Base-by-base conservation (phyloP, 2,329 filamentous ascomycete species). In the Phialemoniopsis sp. region DNA sequence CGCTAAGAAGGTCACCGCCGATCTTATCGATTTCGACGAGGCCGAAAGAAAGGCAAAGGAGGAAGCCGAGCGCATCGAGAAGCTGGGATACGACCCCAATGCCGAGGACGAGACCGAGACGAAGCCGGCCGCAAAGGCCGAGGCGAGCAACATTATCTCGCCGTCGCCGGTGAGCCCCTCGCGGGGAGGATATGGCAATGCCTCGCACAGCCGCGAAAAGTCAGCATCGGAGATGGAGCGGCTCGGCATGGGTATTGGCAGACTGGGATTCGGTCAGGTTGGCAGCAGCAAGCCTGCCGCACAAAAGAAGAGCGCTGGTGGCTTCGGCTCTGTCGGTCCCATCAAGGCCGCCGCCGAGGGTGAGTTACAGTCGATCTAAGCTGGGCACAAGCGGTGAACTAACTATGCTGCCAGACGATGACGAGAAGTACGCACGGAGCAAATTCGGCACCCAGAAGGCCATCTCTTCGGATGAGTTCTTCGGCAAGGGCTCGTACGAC, bases 401-500 rank as follows among this genome's bases (percentile, higher is more conserved):
- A n/a, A n/a, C 32, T 5, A 16, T 6, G 7, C 10, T 9, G 5
- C 32, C 29, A 82, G 80, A 80, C 46, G 89, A 96, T 42, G 82
- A 85, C 39, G 81, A 96, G 55, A 82, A 80, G 56, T 94, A 88
- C 58, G 89, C 90, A 6, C 86, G 87, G 54, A 71, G 78, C 56
- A 95, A 95, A 64, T 98, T 98, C 56, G 91, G 90, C 44, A 67
- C 66, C 32, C 93, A 98, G 62, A 97, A 97, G 72, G 87, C 87
- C 52, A 98, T 98, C 51, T 96, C 89, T 1, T 96, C 90, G 1
- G 93, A 98, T 61, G 93, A 98, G 60, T 98, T 95, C 74, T 98
- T 98, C 59, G 89, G 91, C 55, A 91, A 93, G 60, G 88, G 89
- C 38, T 69, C 78, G 40, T 97, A 83, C 63, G 90, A 98, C 59